Conservation (phyloP, 371 early-diverging fungal species). For the Phascolomyces articulosus region DNA sequence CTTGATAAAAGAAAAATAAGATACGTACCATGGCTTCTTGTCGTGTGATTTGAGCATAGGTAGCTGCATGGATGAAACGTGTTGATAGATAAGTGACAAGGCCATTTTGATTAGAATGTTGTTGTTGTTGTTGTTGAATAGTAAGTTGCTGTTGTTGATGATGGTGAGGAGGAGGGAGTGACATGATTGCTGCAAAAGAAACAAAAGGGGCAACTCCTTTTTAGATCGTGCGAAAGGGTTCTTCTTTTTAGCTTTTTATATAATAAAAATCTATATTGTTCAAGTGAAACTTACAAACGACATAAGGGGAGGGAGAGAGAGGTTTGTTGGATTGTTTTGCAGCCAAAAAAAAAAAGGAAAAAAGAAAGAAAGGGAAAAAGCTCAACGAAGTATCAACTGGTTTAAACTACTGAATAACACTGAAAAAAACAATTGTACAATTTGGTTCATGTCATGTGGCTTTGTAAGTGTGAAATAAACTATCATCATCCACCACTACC, state of each 20-base stretch:
- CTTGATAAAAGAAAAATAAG: conserved; percentile 10
- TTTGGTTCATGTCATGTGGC: too few species aligned
- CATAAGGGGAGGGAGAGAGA: conserved; percentile 9
- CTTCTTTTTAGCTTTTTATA: neutral
- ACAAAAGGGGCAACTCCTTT: neutral
- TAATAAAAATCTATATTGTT: neutral
- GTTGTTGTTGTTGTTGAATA: neutral
- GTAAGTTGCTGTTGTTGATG: neutral
- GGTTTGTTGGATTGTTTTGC: too few species aligned
- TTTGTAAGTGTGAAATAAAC: too few species aligned
- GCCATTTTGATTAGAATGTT: neutral
- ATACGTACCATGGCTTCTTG: conserved; percentile 31
- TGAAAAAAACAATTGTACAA: too few species aligned
- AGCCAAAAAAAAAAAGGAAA: neutral
- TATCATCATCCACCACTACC: too few species aligned
- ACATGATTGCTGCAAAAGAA: neutral
- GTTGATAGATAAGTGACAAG: conserved; percentile 22
- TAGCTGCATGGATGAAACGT: conserved; percentile 23
- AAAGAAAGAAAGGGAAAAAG: neutral
- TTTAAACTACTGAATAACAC: neutral
- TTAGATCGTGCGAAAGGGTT: neutral
- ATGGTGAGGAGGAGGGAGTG: neutral
- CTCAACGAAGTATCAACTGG: too few species aligned
- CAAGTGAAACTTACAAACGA: neutral
- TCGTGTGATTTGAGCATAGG: conserved; percentile 26